Evolutionary conservation across 2,329 filamentous ascomycete genomes (phyloP).

Genomic region (Calonectria crousiana): DNA sequence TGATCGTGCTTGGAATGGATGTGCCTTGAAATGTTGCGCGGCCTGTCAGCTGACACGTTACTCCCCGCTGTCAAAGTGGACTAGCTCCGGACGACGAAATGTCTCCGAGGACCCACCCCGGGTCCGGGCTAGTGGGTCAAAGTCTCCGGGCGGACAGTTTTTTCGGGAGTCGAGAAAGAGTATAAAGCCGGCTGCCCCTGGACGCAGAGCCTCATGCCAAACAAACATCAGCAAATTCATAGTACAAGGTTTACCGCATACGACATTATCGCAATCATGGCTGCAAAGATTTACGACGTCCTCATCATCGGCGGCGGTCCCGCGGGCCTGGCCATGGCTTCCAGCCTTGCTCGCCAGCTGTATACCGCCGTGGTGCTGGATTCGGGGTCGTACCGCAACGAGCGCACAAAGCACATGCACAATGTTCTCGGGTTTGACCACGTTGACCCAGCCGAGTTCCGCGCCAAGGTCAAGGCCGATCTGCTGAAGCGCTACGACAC

Average conservation of each 20-base stretch:
- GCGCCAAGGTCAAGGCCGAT: constrained; percentile 50
- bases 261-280: constrained; percentile 16
- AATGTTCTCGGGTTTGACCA: constrained; percentile 56
- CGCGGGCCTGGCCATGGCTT: constrained; percentile 61
- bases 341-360: constrained; percentile 61
- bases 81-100: neutral
- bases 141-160: constrained; percentile 43
- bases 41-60: neutral
- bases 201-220: neutral
- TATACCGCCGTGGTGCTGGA: constrained; percentile 63
- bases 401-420: constrained; percentile 61
- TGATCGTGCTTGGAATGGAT: neutral
- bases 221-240: neutral
- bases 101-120: constrained; percentile 30
- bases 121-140: constrained; percentile 17
- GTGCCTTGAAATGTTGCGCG: neutral
- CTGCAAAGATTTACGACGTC: constrained; percentile 56
- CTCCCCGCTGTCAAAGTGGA: neutral
- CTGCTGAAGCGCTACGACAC: constrained; percentile 50
- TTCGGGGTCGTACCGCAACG: constrained; percentile 64
- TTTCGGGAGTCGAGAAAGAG: constrained; percentile 20
- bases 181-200: constrained; percentile 24
- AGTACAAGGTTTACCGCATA: neutral
- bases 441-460: constrained; percentile 49
- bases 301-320: constrained; percentile 67